Percentiles rank a stretch among this genome's conserved stretches.
Evolutionary conservation across 148 eudicot genomes (phyloP).

Genomic region (Vaccinium vitisidaea): DNA sequence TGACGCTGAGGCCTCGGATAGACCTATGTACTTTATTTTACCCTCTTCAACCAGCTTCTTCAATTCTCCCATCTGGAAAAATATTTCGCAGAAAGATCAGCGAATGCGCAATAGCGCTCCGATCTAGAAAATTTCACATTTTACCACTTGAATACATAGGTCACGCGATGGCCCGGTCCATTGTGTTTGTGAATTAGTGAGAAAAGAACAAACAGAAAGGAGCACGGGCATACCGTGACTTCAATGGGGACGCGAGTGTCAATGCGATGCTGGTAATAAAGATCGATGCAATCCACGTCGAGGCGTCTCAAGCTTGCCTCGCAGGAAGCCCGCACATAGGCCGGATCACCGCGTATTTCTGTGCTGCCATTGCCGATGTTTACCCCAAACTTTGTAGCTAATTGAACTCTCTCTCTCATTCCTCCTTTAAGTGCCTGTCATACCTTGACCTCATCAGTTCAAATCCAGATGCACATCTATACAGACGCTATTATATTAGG

Average conservation of each 20-base stretch:
- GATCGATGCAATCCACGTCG: neutral
- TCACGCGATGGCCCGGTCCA: too few relatives aligned
- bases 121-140: neutral
- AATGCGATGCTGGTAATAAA: constrained; percentile 9
- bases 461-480: neutral
- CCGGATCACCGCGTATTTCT: constrained; percentile 6
- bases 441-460: neutral
- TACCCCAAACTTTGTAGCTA: constrained; percentile 14
- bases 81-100: neutral
- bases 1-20: constrained; percentile 22
- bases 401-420: constrained; percentile 11
- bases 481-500: too few relatives aligned
- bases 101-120: neutral
- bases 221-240: constrained; percentile 9
- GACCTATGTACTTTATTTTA: constrained; percentile 20
- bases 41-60: constrained; percentile 25
- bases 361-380: neutral
- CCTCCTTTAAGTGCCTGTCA: constrained; percentile 18
- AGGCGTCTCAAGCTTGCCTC: constrained; percentile 18
- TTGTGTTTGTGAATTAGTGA: neutral
- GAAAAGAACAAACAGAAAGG: neutral
- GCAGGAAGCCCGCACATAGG: constrained; percentile 15
- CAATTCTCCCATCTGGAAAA: constrained; percentile 8
- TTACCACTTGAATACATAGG: too few relatives aligned
- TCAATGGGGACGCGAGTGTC: constrained; percentile 17